Evolutionary conservation across 2,329 filamentous ascomycete species (phyloP).

Genomic region (Emericellopsis atlantica): DNA sequence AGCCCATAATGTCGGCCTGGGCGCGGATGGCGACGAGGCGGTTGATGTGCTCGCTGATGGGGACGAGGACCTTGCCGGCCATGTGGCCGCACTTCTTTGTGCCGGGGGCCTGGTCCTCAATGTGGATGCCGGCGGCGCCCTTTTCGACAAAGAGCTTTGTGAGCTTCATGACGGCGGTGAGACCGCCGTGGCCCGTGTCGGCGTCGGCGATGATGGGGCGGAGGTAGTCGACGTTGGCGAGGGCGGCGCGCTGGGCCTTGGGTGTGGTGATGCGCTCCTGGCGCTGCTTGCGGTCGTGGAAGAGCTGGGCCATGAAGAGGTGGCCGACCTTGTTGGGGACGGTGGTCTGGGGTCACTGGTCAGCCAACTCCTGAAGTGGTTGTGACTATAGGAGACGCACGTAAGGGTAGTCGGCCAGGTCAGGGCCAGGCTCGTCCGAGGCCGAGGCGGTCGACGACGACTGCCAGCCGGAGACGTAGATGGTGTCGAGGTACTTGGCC

Average conservation of each 20-base stretch:
- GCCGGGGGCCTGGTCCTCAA: conserved; percentile 94
- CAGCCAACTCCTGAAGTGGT: too few relatives aligned
- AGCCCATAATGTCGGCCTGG: conserved; percentile 96
- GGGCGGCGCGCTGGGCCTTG: conserved; percentile 56
- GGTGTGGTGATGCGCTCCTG: conserved; percentile 81
- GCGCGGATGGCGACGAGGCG: conserved; percentile 91
- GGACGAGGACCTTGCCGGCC: conserved; percentile 96
- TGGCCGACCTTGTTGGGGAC: conserved; percentile 98
- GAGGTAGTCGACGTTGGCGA: conserved; percentile 83
- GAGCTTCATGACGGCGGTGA: conserved; percentile 99
- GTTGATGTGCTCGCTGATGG: conserved; percentile 97
- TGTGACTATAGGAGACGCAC: too few relatives aligned
- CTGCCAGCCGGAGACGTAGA: conserved; percentile 99
- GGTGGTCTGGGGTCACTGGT: conserved; percentile 56
- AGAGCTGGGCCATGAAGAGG: conserved; percentile 95
- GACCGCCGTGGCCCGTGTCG: conserved; percentile 90
- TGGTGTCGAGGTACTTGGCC: conserved; percentile 96
- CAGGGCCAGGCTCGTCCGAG: conserved; percentile 90
- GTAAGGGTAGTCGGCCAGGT: conserved; percentile 96
- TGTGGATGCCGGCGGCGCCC: conserved; percentile 94
- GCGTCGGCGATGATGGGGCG: conserved; percentile 94
- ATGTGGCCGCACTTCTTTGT: conserved; percentile 99
- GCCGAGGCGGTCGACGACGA: conserved; percentile 92
- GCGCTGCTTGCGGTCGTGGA: conserved; percentile 98
- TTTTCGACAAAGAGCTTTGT: conserved; percentile 96